Evolutionary conservation across 495 filamentous ascomycete genomes (phyloP), one percentile per base, ranked within the genome.

Genomic region (Halenospora varia): DNA sequence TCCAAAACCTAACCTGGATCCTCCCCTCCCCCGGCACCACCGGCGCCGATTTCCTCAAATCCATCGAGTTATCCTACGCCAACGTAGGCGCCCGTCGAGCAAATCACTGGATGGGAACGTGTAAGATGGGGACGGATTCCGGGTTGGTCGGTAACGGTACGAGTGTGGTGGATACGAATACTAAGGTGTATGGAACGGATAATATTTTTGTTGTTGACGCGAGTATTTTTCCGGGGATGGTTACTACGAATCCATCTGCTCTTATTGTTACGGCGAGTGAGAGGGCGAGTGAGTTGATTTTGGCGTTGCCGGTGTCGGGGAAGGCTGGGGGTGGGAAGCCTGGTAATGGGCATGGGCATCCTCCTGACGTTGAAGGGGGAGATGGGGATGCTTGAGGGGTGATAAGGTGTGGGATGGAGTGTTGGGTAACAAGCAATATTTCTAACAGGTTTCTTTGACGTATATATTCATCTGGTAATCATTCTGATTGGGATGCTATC

Each of bases 21-120:
- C 72, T 77, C 42, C 86, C 86, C 0, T 59, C 76, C 8, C 54
- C 77, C 9, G 79, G 77, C 61, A 65, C 73, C 19, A 76, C 79
- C 1, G 74, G 81, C 0, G 61, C 60, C n/a, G 24, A 74, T 17
- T 73, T 79, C 1, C 84, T 84, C 64, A 78, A 84, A 42, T 75
- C 82, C 48, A 51, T 59, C 1, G 42, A 46, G 25, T 54, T 53
- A 10, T 73, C 77, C 49, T 67, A 73, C 26, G 75, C 76, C 49
- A 80, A 81, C 60, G 69, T 80, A 29, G 74, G 79, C 26, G 77
- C 78, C 47, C 80, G 82, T 20, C 74, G 83, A 25, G 74, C 85
- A 57, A 89, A 87, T 70, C 88, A 90, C 77, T 90, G 87, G 84
- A 77, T 87, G 59, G 79, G 78, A 22, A 81, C 77, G 24, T 71